phyloP scores from a whole-genome alignment of 305 asterid species.

The Fraxinus baroniana region DNA sequence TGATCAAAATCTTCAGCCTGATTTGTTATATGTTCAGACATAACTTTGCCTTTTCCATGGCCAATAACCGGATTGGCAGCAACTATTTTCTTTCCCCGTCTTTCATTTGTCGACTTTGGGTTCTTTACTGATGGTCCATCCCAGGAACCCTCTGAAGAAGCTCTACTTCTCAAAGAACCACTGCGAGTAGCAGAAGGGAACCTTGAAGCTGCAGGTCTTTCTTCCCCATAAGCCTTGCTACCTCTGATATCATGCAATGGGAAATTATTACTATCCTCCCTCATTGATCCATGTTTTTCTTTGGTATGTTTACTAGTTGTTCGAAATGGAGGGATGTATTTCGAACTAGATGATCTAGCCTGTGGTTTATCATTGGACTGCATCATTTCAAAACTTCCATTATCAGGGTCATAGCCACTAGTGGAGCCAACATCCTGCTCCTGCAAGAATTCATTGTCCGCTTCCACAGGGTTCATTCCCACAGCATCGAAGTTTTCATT shows the following conservation, averaged over 20 bases:
- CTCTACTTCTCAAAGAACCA: conserved; percentile 74
- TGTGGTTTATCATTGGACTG: conserved; percentile 54
- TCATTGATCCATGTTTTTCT: conserved; percentile 60
- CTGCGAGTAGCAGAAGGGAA: conserved; percentile 73
- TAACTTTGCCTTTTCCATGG: conserved; percentile 61
- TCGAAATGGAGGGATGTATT: conserved; percentile 69
- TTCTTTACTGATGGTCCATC: conserved; percentile 68
- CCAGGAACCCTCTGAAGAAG: conserved; percentile 97
- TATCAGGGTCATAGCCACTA: conserved; percentile 52
- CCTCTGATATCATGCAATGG: conserved; percentile 55
- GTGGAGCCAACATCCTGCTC: conserved; percentile 61
- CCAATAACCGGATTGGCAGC: conserved; percentile 44
- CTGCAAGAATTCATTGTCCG: conserved; percentile 64
- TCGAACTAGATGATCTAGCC: conserved; percentile 43
- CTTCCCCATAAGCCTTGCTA: conserved; percentile 65
- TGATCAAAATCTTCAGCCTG: conserved; percentile 65
- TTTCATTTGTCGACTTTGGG: conserved; percentile 64
- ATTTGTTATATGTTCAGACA: conserved; percentile 46
- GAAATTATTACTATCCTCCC: conserved; percentile 48
- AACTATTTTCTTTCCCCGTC: conserved; percentile 60
- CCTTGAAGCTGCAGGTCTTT: conserved; percentile 78
- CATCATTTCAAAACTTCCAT: conserved; percentile 47
- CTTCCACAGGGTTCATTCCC: conserved; percentile 55
- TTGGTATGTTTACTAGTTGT: conserved; percentile 45
- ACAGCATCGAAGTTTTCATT: conserved; percentile 55